Conservation (phyloP, 106 monocot species). For the Dioscorea dumetorum region DNA sequence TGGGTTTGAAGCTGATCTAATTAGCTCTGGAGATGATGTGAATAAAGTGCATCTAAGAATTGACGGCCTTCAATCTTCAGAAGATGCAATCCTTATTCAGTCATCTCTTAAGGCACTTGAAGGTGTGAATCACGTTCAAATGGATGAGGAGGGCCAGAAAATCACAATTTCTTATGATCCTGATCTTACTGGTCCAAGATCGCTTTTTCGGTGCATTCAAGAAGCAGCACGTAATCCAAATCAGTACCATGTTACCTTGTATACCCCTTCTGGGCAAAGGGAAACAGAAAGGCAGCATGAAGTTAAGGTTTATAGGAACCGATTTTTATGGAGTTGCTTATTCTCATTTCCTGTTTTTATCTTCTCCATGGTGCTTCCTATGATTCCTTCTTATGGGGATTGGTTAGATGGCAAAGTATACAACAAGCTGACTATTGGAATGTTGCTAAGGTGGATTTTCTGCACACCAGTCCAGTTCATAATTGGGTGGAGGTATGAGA, state of each 20-base stretch:
- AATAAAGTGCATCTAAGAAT: constrained; percentile 74
- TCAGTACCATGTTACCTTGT: constrained; percentile 57
- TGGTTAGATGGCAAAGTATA: constrained; percentile 50
- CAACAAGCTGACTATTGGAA: constrained; percentile 64
- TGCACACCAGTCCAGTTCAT: constrained; percentile 92
- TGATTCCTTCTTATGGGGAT: constrained; percentile 64
- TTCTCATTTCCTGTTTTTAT: constrained; percentile 74
- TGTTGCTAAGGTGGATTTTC: constrained; percentile 63
- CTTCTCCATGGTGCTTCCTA: constrained; percentile 88
- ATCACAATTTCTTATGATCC: constrained; percentile 68
- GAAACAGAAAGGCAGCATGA: constrained; percentile 55
- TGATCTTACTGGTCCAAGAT: constrained; percentile 78
- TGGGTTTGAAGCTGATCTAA: constrained; percentile 78
- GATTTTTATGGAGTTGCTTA: constrained; percentile 80
- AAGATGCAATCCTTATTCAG: constrained; percentile 47
- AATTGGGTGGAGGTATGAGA: constrained; percentile 83
- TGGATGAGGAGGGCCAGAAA: constrained; percentile 43
- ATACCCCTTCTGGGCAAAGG: constrained; percentile 42
- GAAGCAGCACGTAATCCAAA: constrained; percentile 32
- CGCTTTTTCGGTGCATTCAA: constrained; percentile 62
- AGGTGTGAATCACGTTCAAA: constrained; percentile 76
- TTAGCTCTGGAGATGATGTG: constrained; percentile 62
- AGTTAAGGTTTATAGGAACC: constrained; percentile 44
- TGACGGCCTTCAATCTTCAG: constrained; percentile 54
- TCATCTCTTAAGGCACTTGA: constrained; percentile 58